Evolutionary conservation across 257 asterid genomes (phyloP), one percentile per base, ranked within the genome.

Genomic region (Solanum clarkiae): DNA sequence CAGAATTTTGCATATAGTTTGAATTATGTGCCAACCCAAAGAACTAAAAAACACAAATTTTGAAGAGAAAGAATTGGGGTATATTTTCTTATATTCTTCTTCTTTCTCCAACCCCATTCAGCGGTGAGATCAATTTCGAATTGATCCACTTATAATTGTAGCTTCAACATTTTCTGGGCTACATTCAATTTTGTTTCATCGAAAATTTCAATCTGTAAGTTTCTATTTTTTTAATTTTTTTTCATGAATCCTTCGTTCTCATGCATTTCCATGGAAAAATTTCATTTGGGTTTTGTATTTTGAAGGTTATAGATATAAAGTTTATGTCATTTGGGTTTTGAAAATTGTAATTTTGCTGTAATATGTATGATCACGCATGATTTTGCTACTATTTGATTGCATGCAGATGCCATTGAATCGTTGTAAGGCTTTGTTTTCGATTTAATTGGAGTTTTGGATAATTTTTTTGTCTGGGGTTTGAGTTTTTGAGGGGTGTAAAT

Each of bases 401-500:
- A 77, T 77, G 82, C 82, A 77, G 63, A 77, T 69, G 51, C 36
- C 11, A 51, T 77, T 51, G 82, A 45, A 3, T 68, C 3, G 8
- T 63, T 63, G 18, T 63, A 63, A 63, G 71, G 80, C 11, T 44
- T 36, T 71, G 36, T 71, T 44, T 45, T 71, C 3, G 11, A 44
- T 71, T 71, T 42, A 40, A 10, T 45, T 70, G 79, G 80, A 72
- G 36, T 44, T 72, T 6, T 72, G 1, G 6, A 49, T 24, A 45
- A 14, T 75, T 75, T 66, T 47, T 45, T 60, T 75, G 8, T 75
- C 44, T 13, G 57, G 87, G 90, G 87, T 86, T 86, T 54, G 54
- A 82, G 85, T 47, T 59, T 32, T 40, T 84, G 79, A 86, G 86
- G 83, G 32, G 89, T 82, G 85, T 83, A 92, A 89, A 95, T 95